phyloP scores from a whole-genome alignment of 345 rosid species.

The Citrus cavaleriei region DNA sequence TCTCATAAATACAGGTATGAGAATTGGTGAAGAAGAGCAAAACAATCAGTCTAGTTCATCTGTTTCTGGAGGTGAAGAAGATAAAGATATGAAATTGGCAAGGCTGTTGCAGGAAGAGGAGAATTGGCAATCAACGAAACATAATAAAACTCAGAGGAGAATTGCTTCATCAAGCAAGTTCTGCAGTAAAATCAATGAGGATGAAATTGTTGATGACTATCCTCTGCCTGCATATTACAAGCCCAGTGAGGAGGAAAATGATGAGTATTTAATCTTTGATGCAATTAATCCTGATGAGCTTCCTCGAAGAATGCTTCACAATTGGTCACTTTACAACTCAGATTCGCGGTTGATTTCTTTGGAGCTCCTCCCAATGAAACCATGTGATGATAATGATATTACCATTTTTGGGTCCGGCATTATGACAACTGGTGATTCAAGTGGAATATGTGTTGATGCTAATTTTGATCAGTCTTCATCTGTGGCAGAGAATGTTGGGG shows the following conservation, averaged over 20 bases:
- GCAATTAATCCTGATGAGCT: conserved; percentile 38
- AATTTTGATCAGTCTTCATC: no score
- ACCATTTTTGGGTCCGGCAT: no score
- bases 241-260: conserved; percentile 53
- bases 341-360: conserved; percentile 62
- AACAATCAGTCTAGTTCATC: conserved; percentile 15
- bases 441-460: no score
- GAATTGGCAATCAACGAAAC: conserved; percentile 52
- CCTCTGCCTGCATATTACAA: conserved; percentile 79
- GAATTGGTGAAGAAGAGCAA: conserved; percentile 21
- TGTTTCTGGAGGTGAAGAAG: conserved; percentile 39
- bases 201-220: conserved; percentile 78
- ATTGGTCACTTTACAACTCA: conserved; percentile 84
- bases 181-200: conserved; percentile 71
- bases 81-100: conserved; percentile 53
- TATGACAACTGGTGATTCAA: no score
- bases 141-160: conserved; percentile 48
- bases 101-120: conserved; percentile 69
- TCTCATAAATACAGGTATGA: conserved; percentile 28
- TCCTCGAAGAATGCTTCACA: conserved; percentile 60
- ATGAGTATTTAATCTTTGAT: conserved; percentile 52
- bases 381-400: conserved; percentile 53
- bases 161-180: conserved; percentile 40
- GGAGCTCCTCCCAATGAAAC: conserved; percentile 85
- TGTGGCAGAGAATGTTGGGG: no score